Evolutionary conservation across 306 rosid species (phyloP).

Genomic region (Senna siamea): DNA sequence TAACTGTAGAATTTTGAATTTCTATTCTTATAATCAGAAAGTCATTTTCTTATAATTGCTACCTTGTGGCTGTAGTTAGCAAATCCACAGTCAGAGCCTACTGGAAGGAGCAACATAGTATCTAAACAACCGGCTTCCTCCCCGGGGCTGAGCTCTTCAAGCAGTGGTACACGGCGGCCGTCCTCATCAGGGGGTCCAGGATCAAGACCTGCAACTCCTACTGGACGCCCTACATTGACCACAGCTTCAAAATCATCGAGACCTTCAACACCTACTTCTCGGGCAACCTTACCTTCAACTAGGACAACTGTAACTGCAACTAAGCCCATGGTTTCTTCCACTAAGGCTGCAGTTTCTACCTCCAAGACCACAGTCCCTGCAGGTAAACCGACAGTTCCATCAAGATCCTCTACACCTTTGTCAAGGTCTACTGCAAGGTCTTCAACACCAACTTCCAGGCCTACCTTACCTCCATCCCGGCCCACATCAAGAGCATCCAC

Average conservation of each 20-base stretch:
- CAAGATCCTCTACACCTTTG: conserved; percentile 86
- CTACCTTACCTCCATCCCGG: conserved; percentile 74
- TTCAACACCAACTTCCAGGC: conserved; percentile 81
- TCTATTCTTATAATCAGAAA: conserved; percentile 33
- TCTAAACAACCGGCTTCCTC: conserved; percentile 70
- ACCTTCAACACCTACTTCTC: conserved; percentile 89
- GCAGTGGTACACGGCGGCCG: conserved; percentile 72
- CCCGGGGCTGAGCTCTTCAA: conserved; percentile 73
- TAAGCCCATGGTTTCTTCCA: conserved; percentile 55
- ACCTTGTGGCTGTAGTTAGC: conserved; percentile 65
- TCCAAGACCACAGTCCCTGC: conserved; percentile 53
- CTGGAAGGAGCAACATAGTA: conserved; percentile 61
- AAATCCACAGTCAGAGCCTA: conserved; percentile 69
- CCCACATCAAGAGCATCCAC: conserved; percentile 82
- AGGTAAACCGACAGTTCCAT: conserved; percentile 55
- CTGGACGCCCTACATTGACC: conserved; percentile 69
- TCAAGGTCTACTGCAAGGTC: conserved; percentile 74
- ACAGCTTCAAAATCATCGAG: conserved; percentile 73
- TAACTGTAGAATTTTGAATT: conserved; percentile 1
- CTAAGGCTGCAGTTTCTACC: conserved; percentile 54
- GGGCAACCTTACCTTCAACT: conserved; percentile 59
- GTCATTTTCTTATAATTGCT: conserved; percentile 42
- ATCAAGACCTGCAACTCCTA: conserved; percentile 88
- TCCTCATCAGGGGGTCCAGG: conserved; percentile 86
- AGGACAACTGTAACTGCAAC: conserved; percentile 51